Base-by-base conservation (phyloP, 2,329 filamentous ascomycete species). In the Paecilomyces sp. region DNA sequence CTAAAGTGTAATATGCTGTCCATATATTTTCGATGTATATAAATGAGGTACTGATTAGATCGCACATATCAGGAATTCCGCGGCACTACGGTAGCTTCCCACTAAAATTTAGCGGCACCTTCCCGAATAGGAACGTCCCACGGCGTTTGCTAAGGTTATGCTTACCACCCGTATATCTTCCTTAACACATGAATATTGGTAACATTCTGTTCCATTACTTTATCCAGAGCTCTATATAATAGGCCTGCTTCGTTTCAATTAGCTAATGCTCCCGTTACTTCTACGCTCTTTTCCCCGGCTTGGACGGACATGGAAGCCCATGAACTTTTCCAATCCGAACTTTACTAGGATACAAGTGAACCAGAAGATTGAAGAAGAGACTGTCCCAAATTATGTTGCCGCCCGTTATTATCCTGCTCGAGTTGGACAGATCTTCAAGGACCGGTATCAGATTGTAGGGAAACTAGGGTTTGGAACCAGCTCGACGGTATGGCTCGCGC, bases 391-490 rank as follows among this genome's bases (percentile, higher is more conserved):
- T 54, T 66, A 64, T 57, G 33, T 61, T 56, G 58, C 64, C 31
- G 63, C 62, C 6, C 57, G 55, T 22, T 66, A 65, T 54, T 74
- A 72, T 65, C 71, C 70, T 22, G 63, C 64, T 47, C 62, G 55
- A 41, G 72, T 74, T 62, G 70, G 70, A 30, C 66, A 74, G 59
- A 41, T 72, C 1, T 9, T 74, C 6, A 62, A 68, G 54, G 58
- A 67, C 0, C 64, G 65, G 31, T 76, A 75, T 62, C 68, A 73
- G 61, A 62, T 76, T 15, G 61, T 75, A 13, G 71, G 69, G 1
- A 76, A 76, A 63, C 58, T 75, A 15, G 73, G 73, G 33, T 76
- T 67, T 66, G 73, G 74, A 60, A 36, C 69, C 36, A 72, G 57
- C 24, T 76, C 72, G 30, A 76, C 72, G 0, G 68, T 64, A 8